Base-by-base conservation (phyloP, 78 protist genomes). In the Cavenderia fasciculata region DNA sequence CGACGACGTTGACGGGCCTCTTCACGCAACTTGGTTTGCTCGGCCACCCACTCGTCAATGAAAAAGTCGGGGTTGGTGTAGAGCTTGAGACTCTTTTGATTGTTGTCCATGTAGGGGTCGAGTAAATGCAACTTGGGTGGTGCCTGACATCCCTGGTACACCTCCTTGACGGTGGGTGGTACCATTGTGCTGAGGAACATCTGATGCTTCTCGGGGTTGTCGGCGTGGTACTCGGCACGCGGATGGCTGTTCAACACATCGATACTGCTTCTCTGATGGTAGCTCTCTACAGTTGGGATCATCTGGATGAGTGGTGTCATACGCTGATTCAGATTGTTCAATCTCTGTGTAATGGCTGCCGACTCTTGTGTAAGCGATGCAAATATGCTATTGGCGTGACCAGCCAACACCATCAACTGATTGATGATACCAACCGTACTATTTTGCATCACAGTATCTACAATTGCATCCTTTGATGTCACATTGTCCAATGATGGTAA, bases 51-150 rank as follows among this genome's bases (percentile, higher is more conserved):
- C 44, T 85, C 74, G 52, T 85, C 91, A 23, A 85, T 49, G 79
- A 85, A 85, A 47, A 85, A 85, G 71, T 85, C 77, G 44, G 91
- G 91, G 46, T 85, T 85, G 44, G 91, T 72, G 43, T 85, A 85
- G 54, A 85, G 75, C 43, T 85, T 85, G 31, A 68, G 38, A 16
- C 62, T 57, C 14, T 69, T 46, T 36, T 46, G 56, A 12, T 61
- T 61, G 16, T 85, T 61, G n/a, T 85, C 91, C 91, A 69, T 65
- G 54, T 85, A 85, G 19, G 91, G 66, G 19, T 85, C 78, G 46
- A 85, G 41, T 11, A 59, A n/a, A 16, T 31, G 57, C 14, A 85
- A 46, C 12, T 49, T 68, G 61, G 91, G 91, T 18, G 91, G 79
- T 44, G 71, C 47, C 51, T 69, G 44, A 41, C 85, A 74, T 59